These are phyloP conservation scores for Pulveroboletus ravenelii DNA, from an alignment of 768 basidiomycete species.

Conservation along the genomic window DNA sequence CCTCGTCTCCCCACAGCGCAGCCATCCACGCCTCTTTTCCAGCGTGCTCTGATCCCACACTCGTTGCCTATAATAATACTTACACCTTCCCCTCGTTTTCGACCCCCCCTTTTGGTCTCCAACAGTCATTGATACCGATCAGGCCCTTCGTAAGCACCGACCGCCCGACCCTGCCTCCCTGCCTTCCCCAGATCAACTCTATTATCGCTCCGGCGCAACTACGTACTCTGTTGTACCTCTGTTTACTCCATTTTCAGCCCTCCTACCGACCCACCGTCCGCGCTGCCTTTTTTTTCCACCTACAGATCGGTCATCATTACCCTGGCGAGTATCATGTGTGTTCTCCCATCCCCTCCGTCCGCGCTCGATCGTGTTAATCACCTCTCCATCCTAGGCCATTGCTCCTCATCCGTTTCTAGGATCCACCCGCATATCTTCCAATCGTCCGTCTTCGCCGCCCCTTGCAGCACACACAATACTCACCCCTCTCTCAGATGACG, in stretches of 20 bases:
- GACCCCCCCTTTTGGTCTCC: too few relatives aligned
- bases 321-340: constrained; percentile 19
- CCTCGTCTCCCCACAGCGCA: too few relatives aligned
- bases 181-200: constrained; percentile 17
- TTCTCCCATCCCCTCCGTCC: not conserved
- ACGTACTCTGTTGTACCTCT: too few relatives aligned
- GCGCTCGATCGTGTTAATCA: constrained; percentile 1
- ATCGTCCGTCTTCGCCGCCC: not conserved
- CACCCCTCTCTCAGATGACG: constrained; percentile 7
- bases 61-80: constrained; percentile 10
- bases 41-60: constrained; percentile 16
- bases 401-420: constrained; percentile 15
- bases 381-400: constrained; percentile 11
- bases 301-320: constrained; percentile 2
- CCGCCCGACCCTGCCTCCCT: not conserved
- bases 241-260: constrained; percentile 14
- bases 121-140: constrained; percentile 14
- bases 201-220: constrained; percentile 14
- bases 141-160: not conserved
- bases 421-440: constrained; percentile 1
- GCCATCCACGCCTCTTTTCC: not conserved
- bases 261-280: not conserved
- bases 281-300: not conserved
- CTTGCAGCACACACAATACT: not conserved
- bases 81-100: constrained; percentile 4